Percentiles rank a stretch among this genome's conserved stretches.
Evolutionary conservation across 306 rosid species (phyloP).

Genomic region (Arachis stenosperma): DNA sequence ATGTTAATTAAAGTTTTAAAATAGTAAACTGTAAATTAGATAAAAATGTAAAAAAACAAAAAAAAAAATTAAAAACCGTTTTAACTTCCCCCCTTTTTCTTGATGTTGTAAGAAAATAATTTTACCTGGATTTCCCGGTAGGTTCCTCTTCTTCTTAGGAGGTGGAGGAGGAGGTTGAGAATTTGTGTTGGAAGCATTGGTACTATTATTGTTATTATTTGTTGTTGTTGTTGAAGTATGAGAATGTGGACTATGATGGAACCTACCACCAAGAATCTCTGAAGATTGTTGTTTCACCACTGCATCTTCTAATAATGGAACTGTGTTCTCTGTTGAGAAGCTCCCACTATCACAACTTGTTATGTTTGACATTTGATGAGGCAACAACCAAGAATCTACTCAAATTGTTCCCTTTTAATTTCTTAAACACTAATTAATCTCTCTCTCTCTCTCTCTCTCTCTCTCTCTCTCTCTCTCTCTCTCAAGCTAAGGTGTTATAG

Average conservation of each 20-base stretch:
- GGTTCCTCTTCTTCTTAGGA: slow-evolving; percentile 76
- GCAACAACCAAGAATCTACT: slow-evolving; percentile 38
- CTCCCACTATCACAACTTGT: slow-evolving; percentile 77
- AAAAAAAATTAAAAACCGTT: slow-evolving; percentile 14
- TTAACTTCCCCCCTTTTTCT: background rate
- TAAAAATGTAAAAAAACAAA: slow-evolving; percentile 24
- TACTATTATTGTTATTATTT: slow-evolving; percentile 42
- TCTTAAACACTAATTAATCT: background rate
- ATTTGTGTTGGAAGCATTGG: slow-evolving; percentile 57
- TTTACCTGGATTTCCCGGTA: slow-evolving; percentile 91
- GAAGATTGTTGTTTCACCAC: slow-evolving; percentile 42
- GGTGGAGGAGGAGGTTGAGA: slow-evolving; percentile 53
- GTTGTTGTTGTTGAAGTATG: slow-evolving; percentile 56
- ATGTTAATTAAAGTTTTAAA: too few species aligned
- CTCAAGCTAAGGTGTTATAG: too few species aligned
- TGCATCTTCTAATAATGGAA: slow-evolving; percentile 35
- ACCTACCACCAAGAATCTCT: slow-evolving; percentile 47
- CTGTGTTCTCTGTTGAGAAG: slow-evolving; percentile 67
- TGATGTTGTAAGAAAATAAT: background rate
- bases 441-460: too few species aligned
- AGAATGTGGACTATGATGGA: slow-evolving; percentile 64
- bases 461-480: too few species aligned
- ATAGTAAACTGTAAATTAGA: too few species aligned
- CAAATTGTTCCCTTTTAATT: slow-evolving; percentile 40
- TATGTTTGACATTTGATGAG: slow-evolving; percentile 73